Evolutionary conservation across 1,139 yeast genomes (phyloP).

Genomic region (Saccharomyces hybrid): DNA sequence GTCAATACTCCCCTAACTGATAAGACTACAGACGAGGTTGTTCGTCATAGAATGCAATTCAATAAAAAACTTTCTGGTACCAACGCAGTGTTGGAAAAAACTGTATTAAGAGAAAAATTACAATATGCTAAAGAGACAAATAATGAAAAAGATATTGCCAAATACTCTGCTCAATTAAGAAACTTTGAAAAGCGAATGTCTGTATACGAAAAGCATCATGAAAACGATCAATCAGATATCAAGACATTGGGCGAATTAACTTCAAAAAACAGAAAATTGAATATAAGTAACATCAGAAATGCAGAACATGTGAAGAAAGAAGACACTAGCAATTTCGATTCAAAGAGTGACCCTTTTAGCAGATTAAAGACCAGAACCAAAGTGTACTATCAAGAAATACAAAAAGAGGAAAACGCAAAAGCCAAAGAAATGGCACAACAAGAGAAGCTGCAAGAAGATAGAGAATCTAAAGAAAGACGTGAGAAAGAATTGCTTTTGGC

Average conservation of each 20-base stretch:
- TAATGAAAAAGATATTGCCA: slow-evolving; percentile 44
- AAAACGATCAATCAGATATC: slow-evolving; percentile 31
- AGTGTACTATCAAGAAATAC: slow-evolving; percentile 58
- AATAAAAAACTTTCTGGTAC: slow-evolving; percentile 54
- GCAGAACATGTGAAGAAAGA: slow-evolving; percentile 64
- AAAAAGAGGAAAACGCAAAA: slow-evolving; percentile 40
- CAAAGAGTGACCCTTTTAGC: slow-evolving; percentile 75
- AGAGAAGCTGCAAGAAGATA: slow-evolving; percentile 31
- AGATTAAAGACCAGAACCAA: slow-evolving; percentile 81
- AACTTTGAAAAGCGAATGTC: slow-evolving; percentile 47
- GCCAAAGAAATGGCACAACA: slow-evolving; percentile 37
- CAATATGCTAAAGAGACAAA: slow-evolving; percentile 68
- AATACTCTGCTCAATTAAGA: slow-evolving; percentile 31
- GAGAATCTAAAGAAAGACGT: slow-evolving; percentile 33
- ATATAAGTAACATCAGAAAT: slow-evolving; percentile 65
- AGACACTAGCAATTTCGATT: slow-evolving; percentile 38
- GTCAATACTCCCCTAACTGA: slow-evolving; percentile 61
- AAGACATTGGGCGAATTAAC: slow-evolving; percentile 35
- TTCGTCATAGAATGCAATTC: slow-evolving; percentile 60
- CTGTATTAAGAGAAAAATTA: slow-evolving; percentile 65
- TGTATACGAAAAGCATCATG: slow-evolving; percentile 34
- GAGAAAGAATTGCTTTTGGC: slow-evolving; percentile 33
- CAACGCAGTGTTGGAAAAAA: slow-evolving; percentile 71
- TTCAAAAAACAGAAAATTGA: slow-evolving; percentile 68
- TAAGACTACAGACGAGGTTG: slow-evolving; percentile 71